These are phyloP conservation scores for Friedmanniomyces simplex DNA, from an alignment of 495 filamentous ascomycete species.

Conservation along the genomic window DNA sequence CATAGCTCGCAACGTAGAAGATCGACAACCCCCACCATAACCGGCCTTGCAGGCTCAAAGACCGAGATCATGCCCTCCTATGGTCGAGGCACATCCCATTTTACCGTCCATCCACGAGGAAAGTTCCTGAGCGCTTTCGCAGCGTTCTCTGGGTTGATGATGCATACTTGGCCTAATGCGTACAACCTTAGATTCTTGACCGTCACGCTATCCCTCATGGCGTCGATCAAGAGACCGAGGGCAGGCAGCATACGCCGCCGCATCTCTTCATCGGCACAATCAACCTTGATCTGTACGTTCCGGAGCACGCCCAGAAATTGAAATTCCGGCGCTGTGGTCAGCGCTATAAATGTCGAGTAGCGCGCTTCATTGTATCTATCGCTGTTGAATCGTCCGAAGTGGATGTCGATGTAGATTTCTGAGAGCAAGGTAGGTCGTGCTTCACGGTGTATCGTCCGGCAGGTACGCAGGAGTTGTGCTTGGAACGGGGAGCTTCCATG, in stretches of 20 bases:
- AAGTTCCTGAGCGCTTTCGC: neutral
- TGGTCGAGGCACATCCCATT: neutral
- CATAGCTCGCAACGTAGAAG: too few species aligned
- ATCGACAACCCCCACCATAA: too few species aligned
- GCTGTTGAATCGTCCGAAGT: neutral
- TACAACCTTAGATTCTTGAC: neutral
- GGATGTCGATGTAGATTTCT: neutral
- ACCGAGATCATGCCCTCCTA: too few species aligned
- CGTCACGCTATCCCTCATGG: neutral
- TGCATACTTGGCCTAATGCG: neutral
- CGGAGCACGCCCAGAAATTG: neutral
- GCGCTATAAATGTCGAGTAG: neutral
- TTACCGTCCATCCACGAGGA: neutral
- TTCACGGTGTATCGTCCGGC: neutral
- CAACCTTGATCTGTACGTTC: neutral
- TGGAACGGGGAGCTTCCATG: neutral
- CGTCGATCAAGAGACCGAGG: neutral
- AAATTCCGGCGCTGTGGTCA: neutral
- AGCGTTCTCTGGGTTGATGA: neutral
- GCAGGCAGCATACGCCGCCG: neutral
- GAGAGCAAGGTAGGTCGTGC: neutral
- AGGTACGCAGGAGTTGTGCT: neutral
- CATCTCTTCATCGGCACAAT: neutral
- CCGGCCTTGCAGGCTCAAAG: too few species aligned
- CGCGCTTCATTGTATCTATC: neutral